Evolutionary conservation across 306 rosid genomes (phyloP).

Genomic region (Cicer bijugum): DNA sequence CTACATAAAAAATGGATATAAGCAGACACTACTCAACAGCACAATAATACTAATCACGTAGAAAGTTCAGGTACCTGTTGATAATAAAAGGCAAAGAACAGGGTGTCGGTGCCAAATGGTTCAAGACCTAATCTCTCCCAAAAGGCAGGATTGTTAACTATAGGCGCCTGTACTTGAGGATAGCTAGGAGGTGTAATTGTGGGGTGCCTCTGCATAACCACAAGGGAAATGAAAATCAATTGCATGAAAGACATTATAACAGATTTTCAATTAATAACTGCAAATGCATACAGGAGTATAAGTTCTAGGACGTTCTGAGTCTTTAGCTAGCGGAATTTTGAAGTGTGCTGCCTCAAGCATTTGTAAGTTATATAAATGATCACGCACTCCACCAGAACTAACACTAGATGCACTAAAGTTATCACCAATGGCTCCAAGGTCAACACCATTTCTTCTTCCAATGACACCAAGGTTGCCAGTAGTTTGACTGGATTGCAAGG

Average conservation of each 20-base stretch:
- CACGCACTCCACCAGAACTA: conserved; percentile 72
- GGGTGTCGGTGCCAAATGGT: conserved; percentile 72
- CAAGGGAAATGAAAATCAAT: conserved; percentile 33
- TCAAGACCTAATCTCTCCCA: conserved; percentile 90
- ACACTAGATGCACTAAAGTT: conserved; percentile 62
- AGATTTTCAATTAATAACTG: conserved; percentile 31
- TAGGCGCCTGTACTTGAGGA: conserved; percentile 95
- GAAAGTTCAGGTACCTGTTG: conserved; percentile 71
- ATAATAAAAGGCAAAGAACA: conserved; percentile 91
- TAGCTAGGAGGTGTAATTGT: conserved; percentile 77
- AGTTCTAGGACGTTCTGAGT: conserved; percentile 88
- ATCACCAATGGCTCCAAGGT: conserved; percentile 91
- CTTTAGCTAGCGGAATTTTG: conserved; percentile 87
- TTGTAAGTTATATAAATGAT: conserved; percentile 72
- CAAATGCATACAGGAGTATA: conserved; percentile 74
- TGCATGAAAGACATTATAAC: background rate
- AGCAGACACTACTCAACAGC: conserved; percentile 34
- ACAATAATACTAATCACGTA: conserved; percentile 13
- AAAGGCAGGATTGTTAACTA: conserved; percentile 89
- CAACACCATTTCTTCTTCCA: conserved; percentile 93
- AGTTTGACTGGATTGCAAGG: conserved; percentile 78
- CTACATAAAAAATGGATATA: conserved; percentile 52
- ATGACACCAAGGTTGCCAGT: conserved; percentile 86
- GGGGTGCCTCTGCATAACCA: conserved; percentile 73
- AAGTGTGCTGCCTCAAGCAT: conserved; percentile 87